Evolutionary conservation across 2,329 filamentous ascomycete genomes (phyloP), one percentile per base, ranked within the genome.

Genomic region (Aspergillus tanneri): DNA sequence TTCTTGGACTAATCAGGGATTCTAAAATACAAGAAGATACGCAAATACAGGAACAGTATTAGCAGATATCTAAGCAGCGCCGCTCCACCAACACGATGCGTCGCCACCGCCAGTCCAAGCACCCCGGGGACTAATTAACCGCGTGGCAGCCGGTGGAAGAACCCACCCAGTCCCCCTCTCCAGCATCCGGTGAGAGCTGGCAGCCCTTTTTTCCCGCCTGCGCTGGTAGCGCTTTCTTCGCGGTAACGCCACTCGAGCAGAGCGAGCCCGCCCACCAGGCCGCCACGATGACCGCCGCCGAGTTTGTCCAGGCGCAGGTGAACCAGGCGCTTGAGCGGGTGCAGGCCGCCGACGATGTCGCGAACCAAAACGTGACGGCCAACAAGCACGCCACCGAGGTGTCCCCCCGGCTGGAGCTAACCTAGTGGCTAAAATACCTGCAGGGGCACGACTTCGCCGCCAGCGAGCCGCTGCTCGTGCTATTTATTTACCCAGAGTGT

Each of bases 351-450:
- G 12, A 24, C 7, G 4, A n/a, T 11, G 18, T 4, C 1, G 3
- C 32, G 24, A n/a, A 27, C 10, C 19, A 46, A 27, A 19, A 27
- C 14, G 32, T 46, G 4, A 12, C 36, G 16, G 23, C 11, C 2
- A 12, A 12, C 7, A 44, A 44, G 14, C 6, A 44, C 27, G 5
- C 18, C 8, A 46, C 24, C 5, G 19, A 39, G 19, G 27, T 46
- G 11, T 46, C 36, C 16, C 43, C 14, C 12, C 40, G 19, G 43
- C 12, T 46, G 5, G 19, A 46, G 27, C 25, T 46, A 14, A 46
- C 35, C 16, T 6, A 36, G 10, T 24, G 19, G 43, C 25, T 25
- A 7, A 25, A 46, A 24, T 39, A 38, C 25, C 43, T 46, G 25
- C 16, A 3, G 12, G 24, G 16, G 9, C 24, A 21, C 10, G n/a